Conservation (phyloP, 805 yeast species). For the Myxozyma nipponensis region DNA sequence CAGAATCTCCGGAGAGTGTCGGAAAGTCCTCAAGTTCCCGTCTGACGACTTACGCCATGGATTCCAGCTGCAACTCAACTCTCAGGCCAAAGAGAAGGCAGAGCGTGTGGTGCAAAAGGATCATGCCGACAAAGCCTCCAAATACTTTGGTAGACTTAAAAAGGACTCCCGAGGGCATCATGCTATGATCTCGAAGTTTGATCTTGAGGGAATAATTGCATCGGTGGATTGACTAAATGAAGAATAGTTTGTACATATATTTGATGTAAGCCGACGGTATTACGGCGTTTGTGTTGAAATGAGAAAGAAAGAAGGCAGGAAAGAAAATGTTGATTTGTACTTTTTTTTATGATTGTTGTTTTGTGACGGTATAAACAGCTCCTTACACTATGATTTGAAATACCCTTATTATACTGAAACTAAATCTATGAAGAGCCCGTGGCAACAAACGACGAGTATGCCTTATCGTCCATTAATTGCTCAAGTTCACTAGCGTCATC, state of each 20-base stretch:
- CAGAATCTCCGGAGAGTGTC: constrained; percentile 75
- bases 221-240: neutral
- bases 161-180: constrained; percentile 34
- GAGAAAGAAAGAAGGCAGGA: no score
- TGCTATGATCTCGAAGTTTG: constrained; percentile 13
- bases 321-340: no score
- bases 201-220: constrained; percentile 14
- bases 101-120: constrained; percentile 50
- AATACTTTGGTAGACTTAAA: constrained; percentile 52
- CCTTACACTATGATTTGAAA: neutral
- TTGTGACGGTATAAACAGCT: no score
- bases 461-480: constrained; percentile 8
- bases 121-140: constrained; percentile 53
- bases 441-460: constrained; percentile 12
- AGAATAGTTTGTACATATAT: no score
- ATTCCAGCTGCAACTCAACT: constrained; percentile 63
- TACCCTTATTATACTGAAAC: neutral
- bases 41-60: constrained; percentile 72
- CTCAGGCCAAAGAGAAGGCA: constrained; percentile 54
- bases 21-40: constrained; percentile 77
- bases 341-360: no score
- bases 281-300: no score
- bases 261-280: no score
- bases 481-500: constrained; percentile 13
- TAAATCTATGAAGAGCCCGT: constrained; percentile 10